Base-by-base conservation (phyloP, 1,284 basidiomycete species). In the Pterulicium gracile region DNA sequence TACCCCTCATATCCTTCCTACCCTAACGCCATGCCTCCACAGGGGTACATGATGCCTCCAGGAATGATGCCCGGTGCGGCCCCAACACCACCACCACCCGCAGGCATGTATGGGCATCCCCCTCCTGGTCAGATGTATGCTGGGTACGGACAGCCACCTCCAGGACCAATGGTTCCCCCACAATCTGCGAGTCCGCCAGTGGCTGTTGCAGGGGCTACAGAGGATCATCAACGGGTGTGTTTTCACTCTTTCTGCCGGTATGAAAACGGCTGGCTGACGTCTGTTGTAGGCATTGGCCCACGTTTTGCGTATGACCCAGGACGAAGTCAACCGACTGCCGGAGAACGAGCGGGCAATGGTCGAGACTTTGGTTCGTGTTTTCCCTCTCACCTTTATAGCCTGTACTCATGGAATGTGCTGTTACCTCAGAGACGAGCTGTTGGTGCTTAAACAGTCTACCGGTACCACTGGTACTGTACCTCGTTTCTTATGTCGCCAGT, bases 241-340 rank as follows among this genome's bases (percentile, higher is more conserved):
- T 23, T 22, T 13, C 18, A 14, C 23, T 12, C 32, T 42, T 43
- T 45, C 10, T 46, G 14, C 1, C 45, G 17, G 23, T 42, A 34
- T 15, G 3, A 24, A n/a, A 17, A 20, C 36, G n/a, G 24, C 47
- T 47, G 21, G 53, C 19, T 42, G 17, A 34, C 36, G n/a, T 50
- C 14, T 42, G 54, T 14, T 47, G 18, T 56, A 91, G 87, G 71
- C 75, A 80, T 59, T 93, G 41, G 70, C 88, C 61, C 91, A 94
- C 65, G 92, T 98, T 0, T 67, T 98, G 23, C 77, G 75, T 49
- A 66, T 98, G 56, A 88, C 88, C 0, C 82, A 77, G 34, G 90
- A 91, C 42, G 92, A 98, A 63, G 88, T 98, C 56, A 82, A 81
- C 48, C 79, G 77, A 4, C 66, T 98, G 42, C 88, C 92, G 18